Evolutionary conservation across 257 asterid genomes (phyloP), one percentile per base, ranked within the genome.

Genomic region (Solanum microdontum): DNA sequence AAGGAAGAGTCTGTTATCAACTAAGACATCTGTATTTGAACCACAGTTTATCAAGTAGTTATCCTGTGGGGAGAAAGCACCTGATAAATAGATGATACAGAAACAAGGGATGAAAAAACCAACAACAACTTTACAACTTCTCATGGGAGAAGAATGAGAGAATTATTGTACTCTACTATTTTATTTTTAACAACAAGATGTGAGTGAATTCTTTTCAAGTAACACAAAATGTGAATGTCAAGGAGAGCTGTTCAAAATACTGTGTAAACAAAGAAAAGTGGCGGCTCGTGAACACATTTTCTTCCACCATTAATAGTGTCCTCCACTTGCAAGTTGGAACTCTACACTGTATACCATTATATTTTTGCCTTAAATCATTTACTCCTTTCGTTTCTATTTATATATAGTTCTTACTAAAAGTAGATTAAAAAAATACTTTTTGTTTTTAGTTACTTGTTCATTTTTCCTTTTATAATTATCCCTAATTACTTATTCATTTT

Each of bases 21-120:
- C 76, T 11, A 68, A 45, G 39, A 89, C 39, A 69, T 85, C 87
- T 64, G 79, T 45, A 79, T 79, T 87, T 40, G 98, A 94, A 87
- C 98, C 98, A 85, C 98, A 94, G 94, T 82, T 94, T 79, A 95
- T 74, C 36, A 95, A 93, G 89, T 92, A 94, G 86, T 94, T 93
- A 40, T 94, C 98, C 90, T 88, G 92, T 11, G 98, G 97, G 15
- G 91, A 84, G 87, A 95, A 95, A 87, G 93, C 95, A 70, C 77
- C n/a, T 40, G 95, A 88, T 43, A 86, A 11, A 88, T 33, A 51
- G 64, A 90, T 33, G 33, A 88, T 23, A 68, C 88, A 88, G 26
- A 88, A 72, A 33, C 64, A 37, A 55, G 90, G 70, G 74, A 68
- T 80, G 83, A 92, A 87, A 87, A 90, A 93, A 58, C 70, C 70